Evolutionary conservation across 2,329 filamentous ascomycete species (phyloP).

Genomic region (Fusarium sp.): DNA sequence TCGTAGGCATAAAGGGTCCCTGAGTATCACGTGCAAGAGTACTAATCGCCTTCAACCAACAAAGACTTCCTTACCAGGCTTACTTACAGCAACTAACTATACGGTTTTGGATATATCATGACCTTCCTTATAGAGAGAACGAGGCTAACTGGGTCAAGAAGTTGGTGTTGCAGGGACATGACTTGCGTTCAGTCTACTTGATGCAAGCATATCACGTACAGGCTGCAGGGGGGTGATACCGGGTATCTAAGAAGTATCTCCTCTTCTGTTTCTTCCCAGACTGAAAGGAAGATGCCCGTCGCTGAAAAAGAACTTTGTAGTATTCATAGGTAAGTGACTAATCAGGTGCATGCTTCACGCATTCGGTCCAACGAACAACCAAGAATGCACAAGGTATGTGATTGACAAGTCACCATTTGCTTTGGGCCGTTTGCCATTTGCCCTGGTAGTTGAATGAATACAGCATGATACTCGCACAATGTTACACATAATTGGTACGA

Average conservation of each 20-base stretch:
- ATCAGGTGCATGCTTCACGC: neutral
- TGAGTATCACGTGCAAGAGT: conserved; percentile 2
- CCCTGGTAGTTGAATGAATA: neutral
- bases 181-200: neutral
- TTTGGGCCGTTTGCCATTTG: neutral
- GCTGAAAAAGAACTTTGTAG: neutral
- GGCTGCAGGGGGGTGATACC: neutral
- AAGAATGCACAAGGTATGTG: neutral
- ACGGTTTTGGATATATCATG: neutral
- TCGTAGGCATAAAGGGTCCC: neutral
- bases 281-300: neutral
- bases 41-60: neutral
- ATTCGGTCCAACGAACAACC: neutral
- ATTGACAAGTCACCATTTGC: neutral
- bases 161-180: neutral
- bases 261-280: neutral
- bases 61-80: neutral
- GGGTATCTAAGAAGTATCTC: neutral
- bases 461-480: conserved; percentile 11
- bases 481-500: conserved; percentile 7
- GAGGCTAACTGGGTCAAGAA: neutral
- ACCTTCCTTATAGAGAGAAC: neutral
- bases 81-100: neutral
- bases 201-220: neutral
- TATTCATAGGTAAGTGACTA: neutral